Evolutionary conservation across 495 filamentous ascomycete genomes (phyloP).

Genomic region (Lineolata rhizophorae): DNA sequence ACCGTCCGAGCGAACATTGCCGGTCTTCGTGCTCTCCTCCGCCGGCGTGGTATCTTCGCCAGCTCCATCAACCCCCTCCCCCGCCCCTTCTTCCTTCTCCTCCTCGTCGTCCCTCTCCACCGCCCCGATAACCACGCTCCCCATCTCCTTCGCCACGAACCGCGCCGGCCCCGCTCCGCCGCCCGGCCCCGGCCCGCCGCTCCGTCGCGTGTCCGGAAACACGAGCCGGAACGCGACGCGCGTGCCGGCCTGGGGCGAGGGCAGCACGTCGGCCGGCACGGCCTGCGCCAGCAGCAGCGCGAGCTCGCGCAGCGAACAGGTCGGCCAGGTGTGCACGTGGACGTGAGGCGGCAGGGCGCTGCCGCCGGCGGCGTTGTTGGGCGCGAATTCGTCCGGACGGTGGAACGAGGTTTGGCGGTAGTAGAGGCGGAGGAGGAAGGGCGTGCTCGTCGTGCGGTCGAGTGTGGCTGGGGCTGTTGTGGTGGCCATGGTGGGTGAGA

Average conservation of each 20-base stretch:
- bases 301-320: slow-evolving; percentile 66
- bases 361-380: slow-evolving; percentile 25
- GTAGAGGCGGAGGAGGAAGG: slow-evolving; percentile 82
- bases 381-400: slow-evolving; percentile 48
- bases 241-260: slow-evolving; percentile 55
- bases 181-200: slow-evolving; percentile 15
- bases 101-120: slow-evolving; percentile 26
- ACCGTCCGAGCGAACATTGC: slow-evolving; percentile 5
- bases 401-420: slow-evolving; percentile 55
- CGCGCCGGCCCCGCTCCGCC: slow-evolving; percentile 19
- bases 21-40: slow-evolving; percentile 3
- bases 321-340: slow-evolving; percentile 74
- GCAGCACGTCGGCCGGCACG: slow-evolving; percentile 44
- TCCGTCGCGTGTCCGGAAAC: slow-evolving; percentile 40
- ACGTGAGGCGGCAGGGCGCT: slow-evolving; percentile 53
- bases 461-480: slow-evolving; percentile 18
- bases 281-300: slow-evolving; percentile 48
- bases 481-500: too few relatives aligned
- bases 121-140: slow-evolving; percentile 55
- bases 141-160: slow-evolving; percentile 57
- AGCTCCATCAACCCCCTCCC: slow-evolving; percentile 24
- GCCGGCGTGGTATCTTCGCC: slow-evolving; percentile 10
- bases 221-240: slow-evolving; percentile 71
- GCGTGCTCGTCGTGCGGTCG: slow-evolving; percentile 56
- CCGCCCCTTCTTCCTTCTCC: slow-evolving; percentile 22